Conservation (phyloP, 306 rosid genomes). For the Gleditsia sinensis region DNA sequence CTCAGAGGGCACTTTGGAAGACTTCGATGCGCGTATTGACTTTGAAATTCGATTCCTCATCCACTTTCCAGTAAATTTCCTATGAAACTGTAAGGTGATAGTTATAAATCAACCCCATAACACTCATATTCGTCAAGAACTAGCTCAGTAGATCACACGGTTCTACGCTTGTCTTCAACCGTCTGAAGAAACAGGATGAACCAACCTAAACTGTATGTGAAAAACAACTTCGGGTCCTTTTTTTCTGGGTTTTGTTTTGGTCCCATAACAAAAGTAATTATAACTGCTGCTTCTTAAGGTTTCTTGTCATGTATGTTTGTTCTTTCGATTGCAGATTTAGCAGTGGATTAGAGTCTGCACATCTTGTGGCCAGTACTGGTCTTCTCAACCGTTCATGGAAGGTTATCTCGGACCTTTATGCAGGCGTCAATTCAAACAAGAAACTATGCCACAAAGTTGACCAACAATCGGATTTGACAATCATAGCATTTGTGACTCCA, state of each 20-base stretch:
- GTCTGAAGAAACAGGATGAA: background rate
- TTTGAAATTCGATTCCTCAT: background rate
- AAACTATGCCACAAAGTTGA: conserved; percentile 8
- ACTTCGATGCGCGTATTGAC: background rate
- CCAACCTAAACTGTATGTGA: conserved; percentile 1
- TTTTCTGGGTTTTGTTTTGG: background rate
- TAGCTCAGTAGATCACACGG: background rate
- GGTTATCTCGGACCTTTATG: background rate
- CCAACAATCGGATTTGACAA: background rate
- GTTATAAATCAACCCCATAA: background rate
- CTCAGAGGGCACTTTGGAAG: too few species aligned
- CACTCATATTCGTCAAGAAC: background rate
- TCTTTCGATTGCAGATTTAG: conserved; percentile 49
- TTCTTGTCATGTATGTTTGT: background rate
- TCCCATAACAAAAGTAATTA: background rate
- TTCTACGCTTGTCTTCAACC: background rate
- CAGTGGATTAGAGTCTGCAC: conserved; percentile 51
- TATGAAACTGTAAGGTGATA: background rate
- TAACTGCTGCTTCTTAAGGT: background rate
- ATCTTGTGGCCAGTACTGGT: conserved; percentile 38
- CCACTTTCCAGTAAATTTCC: background rate
- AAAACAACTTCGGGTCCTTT: background rate
- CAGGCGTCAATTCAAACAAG: background rate
- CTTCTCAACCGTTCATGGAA: conserved; percentile 41
- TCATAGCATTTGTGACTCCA: conserved; percentile 51